Evolutionary conservation across 495 filamentous ascomycete genomes (phyloP).

Genomic region (Elasticomyces elasticus): DNA sequence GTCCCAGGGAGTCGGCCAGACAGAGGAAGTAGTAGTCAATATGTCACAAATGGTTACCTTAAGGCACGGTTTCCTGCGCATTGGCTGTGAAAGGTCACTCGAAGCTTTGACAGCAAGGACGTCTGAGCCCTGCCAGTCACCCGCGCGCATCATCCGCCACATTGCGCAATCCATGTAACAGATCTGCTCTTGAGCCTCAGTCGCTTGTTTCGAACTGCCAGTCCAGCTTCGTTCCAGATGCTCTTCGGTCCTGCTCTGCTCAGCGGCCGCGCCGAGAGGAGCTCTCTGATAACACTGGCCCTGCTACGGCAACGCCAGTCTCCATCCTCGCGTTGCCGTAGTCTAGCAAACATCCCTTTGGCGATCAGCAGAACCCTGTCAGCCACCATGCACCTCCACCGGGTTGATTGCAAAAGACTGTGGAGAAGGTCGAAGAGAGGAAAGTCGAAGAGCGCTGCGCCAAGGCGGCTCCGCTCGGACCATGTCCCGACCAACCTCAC

Average conservation of each 20-base stretch:
- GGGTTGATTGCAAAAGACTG: background rate
- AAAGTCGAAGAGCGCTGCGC: background rate
- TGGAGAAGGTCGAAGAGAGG: conserved; percentile 1
- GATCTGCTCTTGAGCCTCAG: background rate
- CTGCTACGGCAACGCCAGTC: no score
- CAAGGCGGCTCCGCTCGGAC: background rate
- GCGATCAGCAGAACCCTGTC: conserved; percentile 6
- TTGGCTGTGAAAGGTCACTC: background rate
- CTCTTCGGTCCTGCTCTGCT: background rate
- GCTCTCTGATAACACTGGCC: background rate
- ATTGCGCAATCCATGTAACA: conserved; percentile 11
- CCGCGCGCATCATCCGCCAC: background rate
- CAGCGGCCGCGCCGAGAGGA: background rate
- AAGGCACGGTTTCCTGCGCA: background rate
- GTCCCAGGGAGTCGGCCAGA: background rate
- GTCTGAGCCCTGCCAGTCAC: background rate
- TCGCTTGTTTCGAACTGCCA: no score
- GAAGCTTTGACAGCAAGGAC: background rate
- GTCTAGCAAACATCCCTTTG: conserved; percentile 7
- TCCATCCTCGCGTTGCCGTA: background rate
- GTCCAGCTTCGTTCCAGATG: no score
- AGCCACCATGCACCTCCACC: conserved; percentile 12
- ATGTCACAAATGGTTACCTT: conserved; percentile 9
- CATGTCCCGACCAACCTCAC: background rate
- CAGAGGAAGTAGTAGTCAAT: no score